phyloP scores from a whole-genome alignment of 257 asterid genomes.

The Solanum chiquidenum region DNA sequence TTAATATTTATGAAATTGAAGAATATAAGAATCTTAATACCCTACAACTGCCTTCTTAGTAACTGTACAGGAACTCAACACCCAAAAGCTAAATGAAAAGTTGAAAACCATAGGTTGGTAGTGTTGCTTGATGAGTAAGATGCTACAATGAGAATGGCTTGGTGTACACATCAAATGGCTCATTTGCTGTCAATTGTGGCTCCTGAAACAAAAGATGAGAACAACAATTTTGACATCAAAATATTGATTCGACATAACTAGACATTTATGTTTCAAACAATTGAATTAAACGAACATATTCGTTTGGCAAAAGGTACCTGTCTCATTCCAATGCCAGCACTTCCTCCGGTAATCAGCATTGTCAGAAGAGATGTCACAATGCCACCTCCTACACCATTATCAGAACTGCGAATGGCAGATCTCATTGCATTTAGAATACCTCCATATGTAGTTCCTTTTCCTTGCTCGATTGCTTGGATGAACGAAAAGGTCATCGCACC shows the following conservation, averaged over 20 bases:
- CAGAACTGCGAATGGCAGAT: slow-evolving; percentile 48
- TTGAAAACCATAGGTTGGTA: background rate
- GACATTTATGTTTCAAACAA: background rate
- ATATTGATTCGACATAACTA: background rate
- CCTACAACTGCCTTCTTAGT: background rate
- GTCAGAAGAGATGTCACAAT: slow-evolving; percentile 52
- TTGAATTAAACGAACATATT: background rate
- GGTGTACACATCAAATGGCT: slow-evolving; percentile 64
- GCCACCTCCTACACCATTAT: slow-evolving; percentile 35
- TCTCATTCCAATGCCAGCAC: slow-evolving; percentile 43
- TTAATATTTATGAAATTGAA: background rate
- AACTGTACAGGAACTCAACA: background rate
- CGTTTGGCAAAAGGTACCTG: slow-evolving; percentile 39
- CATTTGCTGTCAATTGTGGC: slow-evolving; percentile 70
- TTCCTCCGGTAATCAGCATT: slow-evolving; percentile 86
- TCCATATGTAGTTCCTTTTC: slow-evolving; percentile 74
- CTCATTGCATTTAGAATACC: slow-evolving; percentile 70
- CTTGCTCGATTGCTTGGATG: slow-evolving; percentile 84
- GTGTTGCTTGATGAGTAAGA: background rate
- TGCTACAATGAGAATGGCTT: slow-evolving; percentile 65
- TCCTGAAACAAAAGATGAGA: slow-evolving; percentile 34
- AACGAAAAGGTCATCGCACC: slow-evolving; percentile 96
- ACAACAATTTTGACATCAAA: background rate
- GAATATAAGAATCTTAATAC: background rate
- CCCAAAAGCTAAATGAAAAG: background rate